Evolutionary conservation across 2,329 filamentous ascomycete genomes (phyloP).

Genomic region (Cladobotryum protrusum): DNA sequence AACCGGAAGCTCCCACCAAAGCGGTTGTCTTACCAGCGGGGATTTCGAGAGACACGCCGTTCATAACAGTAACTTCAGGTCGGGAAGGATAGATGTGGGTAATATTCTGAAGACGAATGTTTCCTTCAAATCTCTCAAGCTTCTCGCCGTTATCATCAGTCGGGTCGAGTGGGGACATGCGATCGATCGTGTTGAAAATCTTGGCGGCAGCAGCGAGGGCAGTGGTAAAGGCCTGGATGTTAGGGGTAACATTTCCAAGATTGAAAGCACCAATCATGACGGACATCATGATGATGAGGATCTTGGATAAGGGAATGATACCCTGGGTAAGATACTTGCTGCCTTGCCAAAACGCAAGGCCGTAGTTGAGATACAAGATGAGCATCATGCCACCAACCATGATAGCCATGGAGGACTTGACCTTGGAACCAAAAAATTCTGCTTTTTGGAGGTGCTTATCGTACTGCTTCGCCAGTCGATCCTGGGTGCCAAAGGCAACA

Average conservation of each 20-base stretch:
- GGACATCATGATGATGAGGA: constrained; percentile 82
- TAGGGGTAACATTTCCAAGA: constrained; percentile 79
- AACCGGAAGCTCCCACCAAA: constrained; percentile 88
- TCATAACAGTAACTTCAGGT: constrained; percentile 83
- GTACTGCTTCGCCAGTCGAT: constrained; percentile 81
- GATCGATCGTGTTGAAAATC: constrained; percentile 91
- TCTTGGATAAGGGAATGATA: constrained; percentile 58
- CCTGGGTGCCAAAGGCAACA: constrained; percentile 87
- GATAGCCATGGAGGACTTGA: constrained; percentile 64
- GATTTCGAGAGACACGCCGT: constrained; percentile 70
- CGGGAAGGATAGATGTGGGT: constrained; percentile 94
- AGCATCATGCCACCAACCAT: constrained; percentile 84
- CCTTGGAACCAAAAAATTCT: constrained; percentile 67
- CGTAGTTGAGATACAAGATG: constrained; percentile 81
- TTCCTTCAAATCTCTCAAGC: constrained; percentile 66
- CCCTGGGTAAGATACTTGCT: constrained; percentile 65
- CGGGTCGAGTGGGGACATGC: constrained; percentile 76
- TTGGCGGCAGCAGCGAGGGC: constrained; percentile 80
- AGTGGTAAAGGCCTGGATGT: constrained; percentile 79
- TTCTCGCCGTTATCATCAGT: constrained; percentile 61
- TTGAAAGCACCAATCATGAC: constrained; percentile 93
- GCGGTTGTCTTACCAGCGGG: constrained; percentile 93
- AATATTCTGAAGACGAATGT: constrained; percentile 73
- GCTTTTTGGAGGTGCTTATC: constrained; percentile 67
- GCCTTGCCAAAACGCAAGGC: constrained; percentile 83